Percentiles rank a stretch among this genome's conserved stretches.
Conservation (phyloP, 2,329 filamentous ascomycete species). For the Helminthosporium solani region DNA sequence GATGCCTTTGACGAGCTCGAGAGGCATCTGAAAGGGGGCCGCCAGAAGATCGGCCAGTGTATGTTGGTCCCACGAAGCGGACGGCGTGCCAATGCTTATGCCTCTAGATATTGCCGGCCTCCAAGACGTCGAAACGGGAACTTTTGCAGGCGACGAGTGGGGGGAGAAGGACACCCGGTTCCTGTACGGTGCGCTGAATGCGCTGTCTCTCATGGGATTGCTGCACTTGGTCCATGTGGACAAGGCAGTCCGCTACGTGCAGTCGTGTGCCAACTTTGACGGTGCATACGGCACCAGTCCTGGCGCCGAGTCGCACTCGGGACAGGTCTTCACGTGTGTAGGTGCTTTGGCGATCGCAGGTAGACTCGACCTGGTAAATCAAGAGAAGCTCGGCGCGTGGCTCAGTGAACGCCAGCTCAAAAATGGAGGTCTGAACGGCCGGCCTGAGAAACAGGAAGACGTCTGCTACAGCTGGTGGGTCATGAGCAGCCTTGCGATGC, state of each 20-base stretch:
- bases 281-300: slow-evolving; percentile 89
- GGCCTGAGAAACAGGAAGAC: slow-evolving; percentile 93
- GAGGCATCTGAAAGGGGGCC: slow-evolving; percentile 63
- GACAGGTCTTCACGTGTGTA: slow-evolving; percentile 93
- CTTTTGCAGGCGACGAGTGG: slow-evolving; percentile 93
- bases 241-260: slow-evolving; percentile 76
- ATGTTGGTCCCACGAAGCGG: slow-evolving; percentile 45
- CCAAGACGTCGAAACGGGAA: slow-evolving; percentile 78
- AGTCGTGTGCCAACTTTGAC: slow-evolving; percentile 87
- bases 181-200: slow-evolving; percentile 85
- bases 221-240: slow-evolving; percentile 73
- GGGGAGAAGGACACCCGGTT: slow-evolving; percentile 95
- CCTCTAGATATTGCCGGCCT: slow-evolving; percentile 71
- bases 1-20: slow-evolving; percentile 86
- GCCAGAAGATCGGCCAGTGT: slow-evolving; percentile 76
- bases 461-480: slow-evolving; percentile 99
- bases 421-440: slow-evolving; percentile 85
- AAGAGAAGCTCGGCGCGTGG: slow-evolving; percentile 82
- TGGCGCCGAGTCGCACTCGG: slow-evolving; percentile 90
- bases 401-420: slow-evolving; percentile 88
- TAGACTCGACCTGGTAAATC: slow-evolving; percentile 77
- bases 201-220: slow-evolving; percentile 77
- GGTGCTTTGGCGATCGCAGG: slow-evolving; percentile 82
- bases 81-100: slow-evolving; percentile 22
- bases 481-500: slow-evolving; percentile 84